Percentiles rank a stretch among this genome's conserved stretches.
Conservation (phyloP, 352 stramenopile species). For the Thalassiosira allenii region DNA sequence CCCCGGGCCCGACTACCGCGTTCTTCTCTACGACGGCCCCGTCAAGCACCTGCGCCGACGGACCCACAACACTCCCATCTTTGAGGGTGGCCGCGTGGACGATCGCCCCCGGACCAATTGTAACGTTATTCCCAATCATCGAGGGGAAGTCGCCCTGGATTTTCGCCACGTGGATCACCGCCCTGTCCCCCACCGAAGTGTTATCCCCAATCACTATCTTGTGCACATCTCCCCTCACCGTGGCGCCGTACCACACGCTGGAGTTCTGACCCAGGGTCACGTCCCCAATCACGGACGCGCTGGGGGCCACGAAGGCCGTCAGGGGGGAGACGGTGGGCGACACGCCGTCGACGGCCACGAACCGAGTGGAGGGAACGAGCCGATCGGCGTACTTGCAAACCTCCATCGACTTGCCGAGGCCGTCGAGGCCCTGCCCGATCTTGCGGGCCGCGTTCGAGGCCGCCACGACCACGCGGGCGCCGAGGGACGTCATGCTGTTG, state of each 20-base stretch:
- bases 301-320: conserved; percentile 79
- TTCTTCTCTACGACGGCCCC: conserved; percentile 84
- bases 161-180: conserved; percentile 90
- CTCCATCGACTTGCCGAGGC: conserved; percentile 74
- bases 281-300: conserved; percentile 78
- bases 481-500: conserved; percentile 62
- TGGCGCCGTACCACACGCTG: conserved; percentile 84
- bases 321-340: conserved; percentile 63
- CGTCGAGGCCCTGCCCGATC: conserved; percentile 65
- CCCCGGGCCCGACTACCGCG: conserved; percentile 71
- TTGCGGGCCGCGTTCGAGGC: conserved; percentile 49
- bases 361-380: conserved; percentile 82
- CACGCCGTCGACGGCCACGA: conserved; percentile 82
- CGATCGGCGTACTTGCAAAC: conserved; percentile 80
- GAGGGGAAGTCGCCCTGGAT: conserved; percentile 83
- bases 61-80: conserved; percentile 75
- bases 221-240: conserved; percentile 83
- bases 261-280: conserved; percentile 74
- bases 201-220: conserved; percentile 91
- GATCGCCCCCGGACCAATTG: conserved; percentile 81
- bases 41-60: conserved; percentile 82
- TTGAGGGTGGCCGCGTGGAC: conserved; percentile 85
- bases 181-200: conserved; percentile 83
- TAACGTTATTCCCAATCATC: conserved; percentile 83
- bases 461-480: conserved; percentile 50